Conservation (phyloP, 1,284 basidiomycete genomes). For the Microbotryum violaceum region DNA sequence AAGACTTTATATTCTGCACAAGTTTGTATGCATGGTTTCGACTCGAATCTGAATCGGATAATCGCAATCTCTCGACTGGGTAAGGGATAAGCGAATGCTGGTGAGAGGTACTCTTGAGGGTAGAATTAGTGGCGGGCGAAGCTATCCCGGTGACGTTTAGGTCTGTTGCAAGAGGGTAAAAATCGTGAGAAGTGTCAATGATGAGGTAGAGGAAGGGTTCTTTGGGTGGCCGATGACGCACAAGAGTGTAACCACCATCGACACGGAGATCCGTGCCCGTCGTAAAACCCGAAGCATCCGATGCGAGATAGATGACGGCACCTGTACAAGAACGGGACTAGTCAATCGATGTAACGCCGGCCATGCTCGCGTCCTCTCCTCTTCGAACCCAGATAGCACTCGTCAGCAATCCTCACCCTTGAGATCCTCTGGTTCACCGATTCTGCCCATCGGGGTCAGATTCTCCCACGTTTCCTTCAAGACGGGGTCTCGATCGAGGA, state of each 20-base stretch:
- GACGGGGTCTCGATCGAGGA: slow-evolving; percentile 29
- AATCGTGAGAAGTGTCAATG: background rate
- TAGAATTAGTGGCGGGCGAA: too few species aligned
- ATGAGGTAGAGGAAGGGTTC: background rate
- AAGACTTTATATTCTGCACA: too few species aligned
- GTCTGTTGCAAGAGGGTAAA: too few species aligned
- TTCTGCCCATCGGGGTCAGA: slow-evolving; percentile 68
- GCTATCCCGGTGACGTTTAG: too few species aligned
- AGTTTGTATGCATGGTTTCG: too few species aligned
- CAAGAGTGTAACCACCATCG: slow-evolving; percentile 66
- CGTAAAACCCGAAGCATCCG: slow-evolving; percentile 76
- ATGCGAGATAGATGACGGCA: slow-evolving; percentile 73
- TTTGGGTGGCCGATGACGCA: background rate
- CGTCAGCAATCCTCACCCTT: slow-evolving; percentile 46
- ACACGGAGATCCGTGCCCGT: slow-evolving; percentile 76
- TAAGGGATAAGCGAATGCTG: too few species aligned
- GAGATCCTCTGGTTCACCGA: slow-evolving; percentile 47
- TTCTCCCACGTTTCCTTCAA: slow-evolving; percentile 78
- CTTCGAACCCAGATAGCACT: slow-evolving; percentile 15
- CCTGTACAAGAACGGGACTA: slow-evolving; percentile 44
- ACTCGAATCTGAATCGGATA: too few species aligned
- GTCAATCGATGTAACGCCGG: slow-evolving; percentile 10
- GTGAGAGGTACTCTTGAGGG: too few species aligned
- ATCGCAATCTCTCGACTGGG: too few species aligned
- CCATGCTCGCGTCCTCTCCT: too few species aligned